Base-by-base conservation (phyloP, 2,329 filamentous ascomycete species). In the Exutisphaerella laricina region DNA sequence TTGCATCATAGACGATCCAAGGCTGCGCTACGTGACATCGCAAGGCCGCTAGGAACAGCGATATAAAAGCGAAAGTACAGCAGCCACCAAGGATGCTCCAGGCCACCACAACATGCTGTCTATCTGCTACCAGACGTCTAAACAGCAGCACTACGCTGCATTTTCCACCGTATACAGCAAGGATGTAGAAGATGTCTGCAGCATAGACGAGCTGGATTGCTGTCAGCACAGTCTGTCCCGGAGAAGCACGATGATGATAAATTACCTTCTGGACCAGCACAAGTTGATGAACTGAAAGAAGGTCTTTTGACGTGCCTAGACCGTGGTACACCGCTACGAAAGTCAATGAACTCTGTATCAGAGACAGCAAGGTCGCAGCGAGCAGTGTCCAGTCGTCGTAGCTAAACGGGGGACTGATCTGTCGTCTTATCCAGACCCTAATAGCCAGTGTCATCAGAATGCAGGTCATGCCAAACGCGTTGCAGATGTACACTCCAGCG, bases 161-260 rank as follows among this genome's bases (percentile, higher is more conserved):
- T 50, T 73, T 73, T 3, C 69, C 68, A 12, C 71, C 57, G 46
- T 66, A 70, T 14, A 72, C 49, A 1, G 61, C 56, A 22, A 69
- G 29, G 30, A 73, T 49, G 39, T 66, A 69, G 41, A 74, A 58
- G n/a, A 71, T 54, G 45, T 74, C 66, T 45, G 63, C 62, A 29
- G 62, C 55, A 41, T 66, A 67, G 23, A 65, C 57, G 13, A 58
- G 56, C 65, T 69, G 37, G 9, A 4, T 38, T 31, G 10, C 10
- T 16, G 7, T 34, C n/a, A 29, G 18, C 5, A 7, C 13, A 20
- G 22, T 21, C 31, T n/a, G 39, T 17, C 22, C 14, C 13, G 16
- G n/a, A n/a, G n/a, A n/a, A 10, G 6, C 3, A 16, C 10, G 12
- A 9, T 6, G 3, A n/a, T 10, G 16, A 20, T 23, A 5, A n/a